Percentiles rank a stretch among this genome's conserved stretches.
phyloP scores from a whole-genome alignment of 352 stramenopile species.

The Phytophthora lateralis region DNA sequence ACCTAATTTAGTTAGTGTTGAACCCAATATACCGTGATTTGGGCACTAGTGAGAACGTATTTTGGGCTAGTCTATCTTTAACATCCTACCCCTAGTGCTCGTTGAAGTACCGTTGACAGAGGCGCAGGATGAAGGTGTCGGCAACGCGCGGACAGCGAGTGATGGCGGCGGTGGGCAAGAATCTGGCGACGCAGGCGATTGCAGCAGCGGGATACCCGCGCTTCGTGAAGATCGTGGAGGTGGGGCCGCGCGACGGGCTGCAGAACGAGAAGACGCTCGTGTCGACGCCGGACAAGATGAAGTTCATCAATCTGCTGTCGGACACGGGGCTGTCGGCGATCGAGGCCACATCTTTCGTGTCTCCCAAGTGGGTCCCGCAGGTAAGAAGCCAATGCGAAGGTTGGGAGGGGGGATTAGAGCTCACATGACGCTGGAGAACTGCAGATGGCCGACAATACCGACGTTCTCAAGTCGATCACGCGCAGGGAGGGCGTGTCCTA shows the following conservation, averaged over 20 bases:
- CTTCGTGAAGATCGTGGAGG: conserved; percentile 93
- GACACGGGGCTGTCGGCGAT: conserved; percentile 90
- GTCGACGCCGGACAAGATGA: conserved; percentile 90
- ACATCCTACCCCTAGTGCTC: not conserved
- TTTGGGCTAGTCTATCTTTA: not conserved
- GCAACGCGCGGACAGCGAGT: not conserved
- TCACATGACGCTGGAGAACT: conserved; percentile 7
- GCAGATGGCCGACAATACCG: conserved; percentile 93
- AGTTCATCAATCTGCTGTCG: conserved; percentile 91
- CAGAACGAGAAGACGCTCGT: conserved; percentile 94
- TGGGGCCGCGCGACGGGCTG: conserved; percentile 96
- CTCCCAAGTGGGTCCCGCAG: conserved; percentile 96
- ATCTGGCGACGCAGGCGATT: conserved; percentile 9
- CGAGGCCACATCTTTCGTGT: conserved; percentile 96
- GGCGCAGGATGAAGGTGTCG: no score
- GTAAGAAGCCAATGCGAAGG: conserved; percentile 30
- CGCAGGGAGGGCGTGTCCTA: conserved; percentile 85
- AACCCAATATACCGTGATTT: conserved; percentile 14
- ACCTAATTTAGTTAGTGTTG: not conserved
- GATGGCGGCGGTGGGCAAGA: conserved; percentile 9
- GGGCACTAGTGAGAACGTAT: not conserved
- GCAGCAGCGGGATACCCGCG: conserved; percentile 46
- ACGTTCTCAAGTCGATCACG: conserved; percentile 89
- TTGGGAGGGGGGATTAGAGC: not conserved
- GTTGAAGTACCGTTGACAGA: conserved; percentile 21